These are phyloP conservation scores for Penicillium macrosclerotiorum DNA, from an alignment of 495 filamentous ascomycete genomes.

Conservation along the genomic window DNA sequence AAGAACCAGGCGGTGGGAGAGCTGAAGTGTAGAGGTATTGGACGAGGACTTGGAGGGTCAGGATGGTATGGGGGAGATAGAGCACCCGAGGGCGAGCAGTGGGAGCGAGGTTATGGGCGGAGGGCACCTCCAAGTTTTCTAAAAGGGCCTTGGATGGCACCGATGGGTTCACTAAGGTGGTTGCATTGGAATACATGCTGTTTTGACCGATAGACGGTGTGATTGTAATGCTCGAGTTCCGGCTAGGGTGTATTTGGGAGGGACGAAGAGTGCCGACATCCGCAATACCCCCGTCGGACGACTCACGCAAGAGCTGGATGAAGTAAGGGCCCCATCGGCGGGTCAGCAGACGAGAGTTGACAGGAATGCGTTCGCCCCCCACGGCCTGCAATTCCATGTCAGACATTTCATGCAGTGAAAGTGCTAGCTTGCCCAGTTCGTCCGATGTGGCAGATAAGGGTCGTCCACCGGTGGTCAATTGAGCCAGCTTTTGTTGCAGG, in stretches of 20 bases:
- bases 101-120: slow-evolving; percentile 58
- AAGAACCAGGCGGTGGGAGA: slow-evolving; percentile 69
- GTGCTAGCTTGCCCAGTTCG: slow-evolving; percentile 78
- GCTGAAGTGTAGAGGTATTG: slow-evolving; percentile 92
- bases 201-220: slow-evolving; percentile 64
- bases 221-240: slow-evolving; percentile 83
- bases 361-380: slow-evolving; percentile 84
- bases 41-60: slow-evolving; percentile 82
- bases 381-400: slow-evolving; percentile 96
- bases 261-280: slow-evolving; percentile 56
- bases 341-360: slow-evolving; percentile 85
- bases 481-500: slow-evolving; percentile 55
- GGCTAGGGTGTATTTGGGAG: slow-evolving; percentile 43
- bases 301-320: slow-evolving; percentile 81
- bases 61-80: slow-evolving; percentile 88
- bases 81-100: slow-evolving; percentile 76
- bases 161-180: slow-evolving; percentile 53
- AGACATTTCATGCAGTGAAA: slow-evolving; percentile 77
- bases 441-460: slow-evolving; percentile 67
- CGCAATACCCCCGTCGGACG: slow-evolving; percentile 45
- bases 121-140: slow-evolving; percentile 43
- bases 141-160: slow-evolving; percentile 45
- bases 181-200: slow-evolving; percentile 60
- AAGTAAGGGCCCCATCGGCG: slow-evolving; percentile 95
- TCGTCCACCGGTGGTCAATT: slow-evolving; percentile 68